Base-by-base conservation (phyloP, 1,139 yeast species). In the Sugiyamaella grinbergsii region DNA sequence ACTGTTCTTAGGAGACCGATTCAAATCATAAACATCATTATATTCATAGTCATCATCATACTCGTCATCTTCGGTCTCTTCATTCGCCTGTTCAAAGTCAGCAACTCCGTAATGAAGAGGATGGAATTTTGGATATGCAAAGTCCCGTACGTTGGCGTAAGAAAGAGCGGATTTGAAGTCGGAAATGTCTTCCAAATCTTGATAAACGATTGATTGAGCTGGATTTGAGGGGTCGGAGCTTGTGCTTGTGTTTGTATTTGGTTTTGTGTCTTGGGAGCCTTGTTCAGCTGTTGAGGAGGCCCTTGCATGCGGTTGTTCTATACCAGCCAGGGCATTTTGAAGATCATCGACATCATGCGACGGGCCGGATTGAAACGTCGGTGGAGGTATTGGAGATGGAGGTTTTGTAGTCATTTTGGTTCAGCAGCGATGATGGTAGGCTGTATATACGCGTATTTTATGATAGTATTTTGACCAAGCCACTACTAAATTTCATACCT, bases 81-180 rank as follows among this genome's bases (percentile, higher is more conserved):
- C 46, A 34, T 28, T 64, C 61, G 49, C 29, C 23, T 47, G 54
- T 34, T 47, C 50, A 7, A 49, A 47, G 11, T 51, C 55, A 10
- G 63, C 60, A 16, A 64, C 69, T 2, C 94, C 95, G 56, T 77
- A 77, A 65, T 85, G 82, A 51, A 85, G 70, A 1, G 91, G 90
- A 58, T 86, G 82, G 34, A 75, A 69, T 18, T 71, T 74, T 4
- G 80, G 79, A 64, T 90, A 90, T 31, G 91, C 97, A 72, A 79
- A 90, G 66, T 90, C 97, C 58, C 80, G 80, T 20, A 86, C 83
- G 19, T 78, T 74, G 22, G 79, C 61, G 50, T 61, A 69, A 16
- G 63, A 56, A 24, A 69, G 59, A 20, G 74, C 50, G 3, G 53
- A 50, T 13, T 32, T 23, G 42, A 50, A 50, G 18, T 50, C 31